Evolutionary conservation across 2,329 filamentous ascomycete species (phyloP), one percentile per base, ranked within the genome.

Genomic region (Cladosporium sp.): DNA sequence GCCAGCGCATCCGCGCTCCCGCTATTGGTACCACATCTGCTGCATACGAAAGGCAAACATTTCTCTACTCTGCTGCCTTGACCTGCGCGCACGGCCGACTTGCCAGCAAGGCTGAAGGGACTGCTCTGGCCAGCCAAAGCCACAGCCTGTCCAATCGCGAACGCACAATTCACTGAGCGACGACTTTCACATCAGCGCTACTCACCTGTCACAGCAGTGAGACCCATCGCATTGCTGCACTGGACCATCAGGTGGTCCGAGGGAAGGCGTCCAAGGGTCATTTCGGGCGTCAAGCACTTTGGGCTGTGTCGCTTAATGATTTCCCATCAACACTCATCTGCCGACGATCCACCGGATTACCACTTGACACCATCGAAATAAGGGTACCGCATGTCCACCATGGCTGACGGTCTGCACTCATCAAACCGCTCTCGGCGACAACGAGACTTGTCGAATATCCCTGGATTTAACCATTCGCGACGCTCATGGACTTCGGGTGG

Each of bases 401-500:
- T 59, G 57, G 24, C 57, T 44, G 57, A 59, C 24, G 38, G n/a
- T 26, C 12, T 38, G 15, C 4, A 26, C 32, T 64, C 61, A 21
- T 57, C 61, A 12, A 34, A 26, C 28, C 61, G 51, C 26, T 34
- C 61, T 28, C 61, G 61, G 26, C 38, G 51, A 28, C 61, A 64
- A 28, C 51, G 61, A 55, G 61, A 64, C 26, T 36, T 64, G 30
- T 64, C 61, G 24, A 44, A 60, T 10, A 54, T 59, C 21, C 63
- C 63, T n/a, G 63, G 63, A 3, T 60, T 69, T 57, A 68, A 68
- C 26, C 66, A 66, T 62, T 62, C 57, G 15, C 49, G 64, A 15
- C 69, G 70, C 61, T 73, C 73, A 28, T 74, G 73, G 73, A 73
- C 69, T n/a, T n/a, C 18, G 8, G 67, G 72, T 55, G 73, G 73